Evolutionary conservation across 768 basidiomycete species (phyloP), one percentile per base, ranked within the genome.

Genomic region (Tricholoma terreum): DNA sequence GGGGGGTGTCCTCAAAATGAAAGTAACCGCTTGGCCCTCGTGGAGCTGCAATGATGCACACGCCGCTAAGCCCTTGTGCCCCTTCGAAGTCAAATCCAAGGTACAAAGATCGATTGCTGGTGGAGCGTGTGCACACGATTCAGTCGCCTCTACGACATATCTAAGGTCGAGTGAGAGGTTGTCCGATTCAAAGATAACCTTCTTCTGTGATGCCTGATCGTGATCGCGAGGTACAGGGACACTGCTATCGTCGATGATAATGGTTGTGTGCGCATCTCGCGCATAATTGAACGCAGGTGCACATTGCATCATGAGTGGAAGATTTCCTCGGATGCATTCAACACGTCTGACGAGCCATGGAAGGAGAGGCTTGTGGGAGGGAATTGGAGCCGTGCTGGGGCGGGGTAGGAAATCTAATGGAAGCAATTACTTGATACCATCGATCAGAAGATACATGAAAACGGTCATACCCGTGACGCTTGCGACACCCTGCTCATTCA

Each of bases 271-370:
- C 2, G 77, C 50, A 49, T 85, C 81, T 11, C 89, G 81, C 0
- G 93, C 94, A 65, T 99, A 99, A 71, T 97, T 88, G 84, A 99
- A 99, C 0, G 94, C 96, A 0, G 96, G 96, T 0, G 92, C 93
- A 64, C 92, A 94, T 74, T 98, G 92, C 71, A 98, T 80, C 56
- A 84, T 79, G 53, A 96, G 77, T 0, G 91, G 86, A 31, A 97
- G 76, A 6, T 68, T 80, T 0, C 96, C 96, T 15, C 96, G 89
- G 61, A 98, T 84, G 58, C 92, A 89, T 76, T 93, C 92, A 43
- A 95, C 84, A 49, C 88, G 85, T 1, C 93, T 85, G 56, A 92
- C 79, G 45, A 95, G 78, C 93, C 93, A 95, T 21, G 86, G 87
- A 2, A 94, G 80, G 5, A 93, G 76, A 0, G 90, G 88, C 27